Base-by-base conservation (phyloP, 352 stramenopile genomes). In the Globisporangium recalcitrans region DNA sequence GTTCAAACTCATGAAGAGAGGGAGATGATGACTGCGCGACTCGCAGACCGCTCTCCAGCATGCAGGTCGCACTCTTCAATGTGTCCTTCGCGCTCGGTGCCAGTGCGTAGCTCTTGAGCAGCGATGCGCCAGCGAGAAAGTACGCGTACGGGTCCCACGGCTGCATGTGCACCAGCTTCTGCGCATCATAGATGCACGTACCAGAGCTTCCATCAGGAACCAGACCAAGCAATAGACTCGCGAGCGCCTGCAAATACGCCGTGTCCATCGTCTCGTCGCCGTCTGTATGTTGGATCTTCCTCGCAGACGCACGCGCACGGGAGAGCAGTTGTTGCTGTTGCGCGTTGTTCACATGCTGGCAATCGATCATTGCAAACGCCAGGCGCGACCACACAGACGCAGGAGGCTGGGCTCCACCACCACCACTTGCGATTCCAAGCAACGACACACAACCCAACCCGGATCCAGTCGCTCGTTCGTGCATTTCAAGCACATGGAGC, bases 151-250 rank as follows among this genome's bases (percentile, higher is more conserved):
- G 66, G 9, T 86, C 80, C 77, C 75, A 85, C 24, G 83, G 79
- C 38, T 88, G 54, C 58, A 78, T 74, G 31, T 76, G 83, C 40
- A 92, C 67, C 26, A 90, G 70, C 60, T 87, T 90, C 64, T 84
- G 66, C 4, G 68, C 60, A 19, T 68, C 64, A 21, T 1, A n/a
- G 36, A 0, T n/a, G 40, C 34, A 16, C 65, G 19, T 7, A 16
- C 68, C 57, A 8, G 60, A 52, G n/a, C 54, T 56, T 57, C 36
- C 48, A 31, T 63, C 47, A 69, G 40, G 9, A 59, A 9, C 2
- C 24, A 77, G 14, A 82, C 60, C 24, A 85, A 61, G 13, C 38
- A 69, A 75, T 24, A 74, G 40, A 26, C 36, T 10, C 11, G n/a
- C 57, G 31, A 89, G 60, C 1, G 56, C 67, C 31, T 71, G 59